Evolutionary conservation across 2,329 filamentous ascomycete species (phyloP).

Genomic region (Colletotrichum plurivorum): DNA sequence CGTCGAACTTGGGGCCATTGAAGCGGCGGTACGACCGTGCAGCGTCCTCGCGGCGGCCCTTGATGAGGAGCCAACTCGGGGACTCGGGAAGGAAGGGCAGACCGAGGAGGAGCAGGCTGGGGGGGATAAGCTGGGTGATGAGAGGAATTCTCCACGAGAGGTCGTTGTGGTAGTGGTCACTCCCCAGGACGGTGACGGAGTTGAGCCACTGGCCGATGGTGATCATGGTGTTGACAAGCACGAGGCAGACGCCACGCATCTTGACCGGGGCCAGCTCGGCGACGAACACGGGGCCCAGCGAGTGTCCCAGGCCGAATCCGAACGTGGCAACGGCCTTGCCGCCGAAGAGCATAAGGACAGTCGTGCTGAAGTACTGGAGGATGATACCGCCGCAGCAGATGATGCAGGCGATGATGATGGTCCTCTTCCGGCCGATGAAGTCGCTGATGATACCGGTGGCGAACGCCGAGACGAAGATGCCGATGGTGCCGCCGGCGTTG

Average conservation of each 20-base stretch:
- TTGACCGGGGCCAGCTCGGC: constrained; percentile 50
- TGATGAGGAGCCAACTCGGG: constrained; percentile 43
- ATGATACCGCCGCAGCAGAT: constrained; percentile 44
- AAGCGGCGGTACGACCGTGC: constrained; percentile 43
- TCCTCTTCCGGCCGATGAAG: constrained; percentile 46
- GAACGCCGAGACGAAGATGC: constrained; percentile 49
- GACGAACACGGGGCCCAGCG: constrained; percentile 50
- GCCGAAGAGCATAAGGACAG: constrained; percentile 45
- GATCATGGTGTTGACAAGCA: constrained; percentile 51
- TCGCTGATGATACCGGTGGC: constrained; percentile 46
- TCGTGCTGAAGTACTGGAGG: constrained; percentile 44
- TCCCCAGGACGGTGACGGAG: constrained; percentile 33
- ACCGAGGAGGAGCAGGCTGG: constrained; percentile 43
- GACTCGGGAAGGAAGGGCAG: constrained; percentile 44
- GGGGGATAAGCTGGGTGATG: constrained; percentile 48
- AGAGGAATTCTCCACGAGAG: constrained; percentile 48
- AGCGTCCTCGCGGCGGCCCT: constrained; percentile 40
- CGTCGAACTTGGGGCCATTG: constrained; percentile 47
- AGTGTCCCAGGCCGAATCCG: constrained; percentile 50
- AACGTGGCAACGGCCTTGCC: constrained; percentile 48
- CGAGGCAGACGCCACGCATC: constrained; percentile 48
- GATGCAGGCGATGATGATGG: constrained; percentile 41
- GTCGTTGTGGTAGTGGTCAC: constrained; percentile 41
- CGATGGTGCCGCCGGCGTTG: constrained; percentile 48
- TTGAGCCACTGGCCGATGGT: constrained; percentile 46